A percentile compares a stretch with the other conserved stretches of the same genome.
Conservation (phyloP, 345 rosid genomes). For the Mallotus nudiflorus region DNA sequence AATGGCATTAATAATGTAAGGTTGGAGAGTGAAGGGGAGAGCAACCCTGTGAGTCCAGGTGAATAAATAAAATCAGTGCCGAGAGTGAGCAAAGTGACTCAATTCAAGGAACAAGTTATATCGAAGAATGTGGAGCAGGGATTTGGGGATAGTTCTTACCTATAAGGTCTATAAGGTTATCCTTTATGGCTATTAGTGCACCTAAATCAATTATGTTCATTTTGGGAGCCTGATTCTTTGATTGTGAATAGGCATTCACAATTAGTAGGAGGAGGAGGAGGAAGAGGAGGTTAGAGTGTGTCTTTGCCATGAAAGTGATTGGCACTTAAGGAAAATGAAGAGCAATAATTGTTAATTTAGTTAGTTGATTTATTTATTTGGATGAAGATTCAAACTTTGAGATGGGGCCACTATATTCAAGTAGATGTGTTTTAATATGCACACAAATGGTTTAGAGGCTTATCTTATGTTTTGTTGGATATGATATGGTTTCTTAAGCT, state of each 20-base stretch:
- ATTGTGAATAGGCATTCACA: neutral
- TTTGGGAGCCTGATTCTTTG: no score
- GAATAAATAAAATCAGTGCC: conserved; percentile 49
- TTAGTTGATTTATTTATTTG: no score
- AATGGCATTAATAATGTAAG: conserved; percentile 67
- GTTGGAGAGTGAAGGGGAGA: conserved; percentile 56
- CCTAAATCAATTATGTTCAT: conserved; percentile 38
- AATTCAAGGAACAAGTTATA: conserved; percentile 50
- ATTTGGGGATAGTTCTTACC: conserved; percentile 42
- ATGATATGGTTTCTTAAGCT: neutral
- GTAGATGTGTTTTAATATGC: no score
- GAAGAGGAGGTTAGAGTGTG: no score
- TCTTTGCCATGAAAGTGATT: neutral
- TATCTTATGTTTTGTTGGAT: neutral
- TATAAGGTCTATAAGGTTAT: conserved; percentile 62
- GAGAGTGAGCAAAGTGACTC: conserved; percentile 47
- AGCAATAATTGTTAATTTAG: no score
- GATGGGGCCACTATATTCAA: no score
- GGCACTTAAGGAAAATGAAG: no score
- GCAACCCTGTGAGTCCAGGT: conserved; percentile 71
- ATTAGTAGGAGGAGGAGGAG: conserved; percentile 12
- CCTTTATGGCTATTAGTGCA: conserved; percentile 44
- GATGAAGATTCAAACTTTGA: no score
- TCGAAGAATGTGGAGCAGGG: conserved; percentile 72
- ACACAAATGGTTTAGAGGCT: neutral